Percentiles rank a stretch among this genome's conserved stretches.
These are phyloP conservation scores for Pleurotus pulmonarius DNA, from an alignment of 768 basidiomycete genomes.

Conservation along the genomic window DNA sequence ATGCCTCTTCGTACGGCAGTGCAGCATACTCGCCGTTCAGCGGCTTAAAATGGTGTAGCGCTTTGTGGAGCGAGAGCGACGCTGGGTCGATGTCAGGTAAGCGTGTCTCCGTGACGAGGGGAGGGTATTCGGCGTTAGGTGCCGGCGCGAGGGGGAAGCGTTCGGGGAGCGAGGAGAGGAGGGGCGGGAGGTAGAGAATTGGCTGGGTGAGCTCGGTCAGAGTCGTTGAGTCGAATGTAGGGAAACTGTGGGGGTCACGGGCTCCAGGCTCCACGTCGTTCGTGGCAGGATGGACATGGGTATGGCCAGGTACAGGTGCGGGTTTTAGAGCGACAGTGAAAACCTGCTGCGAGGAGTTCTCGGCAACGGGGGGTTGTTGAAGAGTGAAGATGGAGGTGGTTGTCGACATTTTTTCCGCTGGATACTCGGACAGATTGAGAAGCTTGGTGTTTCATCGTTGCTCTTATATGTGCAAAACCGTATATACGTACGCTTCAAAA, in stretches of 20 bases:
- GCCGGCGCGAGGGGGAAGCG: slow-evolving; percentile 26
- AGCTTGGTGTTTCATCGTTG: too few species aligned
- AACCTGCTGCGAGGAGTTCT: not conserved
- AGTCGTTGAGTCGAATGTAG: slow-evolving; percentile 41
- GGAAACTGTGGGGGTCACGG: slow-evolving; percentile 53
- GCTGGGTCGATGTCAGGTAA: slow-evolving; percentile 84
- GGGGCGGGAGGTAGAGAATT: slow-evolving; percentile 80
- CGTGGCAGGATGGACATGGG: not conserved
- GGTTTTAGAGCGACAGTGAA: not conserved
- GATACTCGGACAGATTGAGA: too few species aligned
- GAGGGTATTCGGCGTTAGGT: slow-evolving; percentile 27
- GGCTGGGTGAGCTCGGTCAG: slow-evolving; percentile 35
- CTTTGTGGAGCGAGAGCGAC: slow-evolving; percentile 82
- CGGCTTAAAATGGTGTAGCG: slow-evolving; percentile 74
- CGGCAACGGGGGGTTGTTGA: not conserved
- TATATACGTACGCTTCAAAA: too few species aligned
- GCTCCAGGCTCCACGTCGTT: slow-evolving; percentile 8
- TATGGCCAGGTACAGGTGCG: not conserved
- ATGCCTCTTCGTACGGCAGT: slow-evolving; percentile 66
- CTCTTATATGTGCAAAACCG: too few species aligned
- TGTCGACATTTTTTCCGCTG: not conserved
- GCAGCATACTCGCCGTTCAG: slow-evolving; percentile 56
- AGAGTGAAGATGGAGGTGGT: not conserved
- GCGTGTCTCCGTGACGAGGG: slow-evolving; percentile 64
- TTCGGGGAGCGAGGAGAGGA: slow-evolving; percentile 72